Evolutionary conservation across 805 yeast species (phyloP), one percentile per base, ranked within the genome.

Genomic region (Hagleromyces aurorensis): DNA sequence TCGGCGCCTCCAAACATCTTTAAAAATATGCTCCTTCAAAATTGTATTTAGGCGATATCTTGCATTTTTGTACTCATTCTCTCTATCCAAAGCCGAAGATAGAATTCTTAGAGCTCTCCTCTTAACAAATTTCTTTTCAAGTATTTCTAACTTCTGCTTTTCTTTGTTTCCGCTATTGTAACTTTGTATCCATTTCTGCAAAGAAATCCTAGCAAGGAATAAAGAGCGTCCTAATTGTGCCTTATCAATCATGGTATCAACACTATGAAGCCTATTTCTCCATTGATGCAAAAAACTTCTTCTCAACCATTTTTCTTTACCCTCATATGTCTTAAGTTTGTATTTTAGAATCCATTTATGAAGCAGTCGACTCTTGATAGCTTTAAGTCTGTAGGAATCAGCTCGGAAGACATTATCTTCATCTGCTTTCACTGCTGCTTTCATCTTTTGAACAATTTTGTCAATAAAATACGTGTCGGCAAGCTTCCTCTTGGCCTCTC

Each of bases 381-480:
- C n/a, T n/a, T n/a, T n/a, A n/a, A n/a, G n/a, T n/a, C n/a, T n/a
- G n/a, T n/a, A n/a, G n/a, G n/a, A n/a, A n/a, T n/a, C n/a, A n/a
- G n/a, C n/a, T n/a, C n/a, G n/a, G n/a, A n/a, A n/a, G n/a, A n/a
- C n/a, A n/a, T n/a, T n/a, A n/a, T n/a, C n/a, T n/a, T n/a, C n/a
- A n/a, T n/a, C n/a, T 5, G 17, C 16, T 11, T 30, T 26, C 34
- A 25, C 22, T 9, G 25, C 29, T 26, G 13, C 24, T 16, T 31
- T 38, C 8, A 50, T 21, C 13, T 25, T 36, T 19, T 24, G 30
- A 16, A 47, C 39, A 16, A 32, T 18, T 16, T 40, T 36, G 19
- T 48, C 41, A 10, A 43, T 25, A n/a, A 50, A 42, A 20, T 40
- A 46, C 16, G 37, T 44, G 30, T 49, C 46, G 4, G 56, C 53